These are phyloP conservation scores for Coleophoma cylindrospora DNA, from an alignment of 2,329 filamentous ascomycete species.

Conservation along the genomic window DNA sequence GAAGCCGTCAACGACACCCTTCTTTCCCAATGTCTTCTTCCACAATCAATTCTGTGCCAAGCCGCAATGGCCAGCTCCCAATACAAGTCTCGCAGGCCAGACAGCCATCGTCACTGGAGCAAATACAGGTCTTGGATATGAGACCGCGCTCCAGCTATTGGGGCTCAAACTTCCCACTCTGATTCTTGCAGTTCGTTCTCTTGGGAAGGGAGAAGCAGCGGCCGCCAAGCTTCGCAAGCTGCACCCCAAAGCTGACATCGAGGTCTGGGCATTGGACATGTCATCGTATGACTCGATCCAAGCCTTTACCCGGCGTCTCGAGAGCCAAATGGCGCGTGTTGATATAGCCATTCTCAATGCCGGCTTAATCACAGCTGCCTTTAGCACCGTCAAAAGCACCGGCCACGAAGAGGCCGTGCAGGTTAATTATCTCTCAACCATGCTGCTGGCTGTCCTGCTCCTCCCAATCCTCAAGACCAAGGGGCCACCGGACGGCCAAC, in stretches of 20 bases:
- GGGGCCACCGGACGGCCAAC: not conserved
- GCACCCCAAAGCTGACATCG: constrained; percentile 30
- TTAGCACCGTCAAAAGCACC: constrained; percentile 17
- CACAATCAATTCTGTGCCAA: constrained; percentile 17
- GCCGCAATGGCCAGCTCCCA: constrained; percentile 6
- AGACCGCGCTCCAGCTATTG: constrained; percentile 34
- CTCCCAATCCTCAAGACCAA: constrained; percentile 22
- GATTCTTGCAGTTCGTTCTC: constrained; percentile 41
- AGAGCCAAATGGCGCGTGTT: constrained; percentile 28
- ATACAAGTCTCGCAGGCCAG: constrained; percentile 26
- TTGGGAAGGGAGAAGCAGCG: constrained; percentile 36
- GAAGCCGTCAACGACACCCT: constrained; percentile 10
- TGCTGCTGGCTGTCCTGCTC: constrained; percentile 19
- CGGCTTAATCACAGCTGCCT: constrained; percentile 20
- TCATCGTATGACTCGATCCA: constrained; percentile 37
- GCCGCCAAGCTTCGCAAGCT: constrained; percentile 25
- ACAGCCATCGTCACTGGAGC: constrained; percentile 43
- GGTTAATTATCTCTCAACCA: constrained; percentile 23
- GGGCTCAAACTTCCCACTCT: constrained; percentile 33
- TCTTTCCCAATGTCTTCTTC: constrained; percentile 14
- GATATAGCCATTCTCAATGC: constrained; percentile 43
- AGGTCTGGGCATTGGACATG: constrained; percentile 48
- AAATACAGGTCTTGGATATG: constrained; percentile 42
- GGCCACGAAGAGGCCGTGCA: constrained; percentile 36
- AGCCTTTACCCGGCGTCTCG: constrained; percentile 31